These are phyloP conservation scores for Rhizophora apiculata DNA, from an alignment of 345 rosid species.

Conservation along the genomic window DNA sequence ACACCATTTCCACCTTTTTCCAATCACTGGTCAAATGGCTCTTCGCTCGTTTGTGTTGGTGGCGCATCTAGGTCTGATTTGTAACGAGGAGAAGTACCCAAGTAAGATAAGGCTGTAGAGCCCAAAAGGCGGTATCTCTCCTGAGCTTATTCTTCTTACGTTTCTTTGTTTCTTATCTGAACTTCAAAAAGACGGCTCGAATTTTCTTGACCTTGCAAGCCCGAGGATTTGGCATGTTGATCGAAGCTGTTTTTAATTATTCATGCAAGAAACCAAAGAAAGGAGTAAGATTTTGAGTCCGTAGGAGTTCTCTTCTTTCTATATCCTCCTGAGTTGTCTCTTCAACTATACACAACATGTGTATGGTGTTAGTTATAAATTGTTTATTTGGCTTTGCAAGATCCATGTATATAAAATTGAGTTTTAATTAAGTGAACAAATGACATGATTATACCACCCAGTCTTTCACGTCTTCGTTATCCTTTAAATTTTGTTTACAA, in stretches of 20 bases:
- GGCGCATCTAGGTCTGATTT: background rate
- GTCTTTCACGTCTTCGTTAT: no score
- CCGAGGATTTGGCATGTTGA: background rate
- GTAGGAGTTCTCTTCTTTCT: constrained; percentile 2
- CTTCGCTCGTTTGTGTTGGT: background rate
- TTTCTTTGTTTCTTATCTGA: background rate
- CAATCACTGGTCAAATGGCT: constrained; percentile 7
- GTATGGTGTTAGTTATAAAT: no score
- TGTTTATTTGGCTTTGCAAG: no score
- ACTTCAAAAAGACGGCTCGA: constrained; percentile 19
- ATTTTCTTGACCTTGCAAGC: constrained; percentile 88
- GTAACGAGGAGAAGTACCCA: background rate
- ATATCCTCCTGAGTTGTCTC: constrained; percentile 7
- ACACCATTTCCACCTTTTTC: background rate
- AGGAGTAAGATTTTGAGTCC: background rate
- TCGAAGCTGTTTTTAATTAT: fast-evolving
- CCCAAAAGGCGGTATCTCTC: constrained; percentile 50
- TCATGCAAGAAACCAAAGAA: background rate
- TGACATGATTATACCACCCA: no score
- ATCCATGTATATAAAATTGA: no score
- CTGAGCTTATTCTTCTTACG: constrained; percentile 54
- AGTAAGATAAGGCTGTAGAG: constrained; percentile 13
- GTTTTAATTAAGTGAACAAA: no score
- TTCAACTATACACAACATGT: no score
- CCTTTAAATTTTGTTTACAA: no score